These are phyloP conservation scores for Candida adriatica DNA, from an alignment of 805 yeast species.

Conservation along the genomic window DNA sequence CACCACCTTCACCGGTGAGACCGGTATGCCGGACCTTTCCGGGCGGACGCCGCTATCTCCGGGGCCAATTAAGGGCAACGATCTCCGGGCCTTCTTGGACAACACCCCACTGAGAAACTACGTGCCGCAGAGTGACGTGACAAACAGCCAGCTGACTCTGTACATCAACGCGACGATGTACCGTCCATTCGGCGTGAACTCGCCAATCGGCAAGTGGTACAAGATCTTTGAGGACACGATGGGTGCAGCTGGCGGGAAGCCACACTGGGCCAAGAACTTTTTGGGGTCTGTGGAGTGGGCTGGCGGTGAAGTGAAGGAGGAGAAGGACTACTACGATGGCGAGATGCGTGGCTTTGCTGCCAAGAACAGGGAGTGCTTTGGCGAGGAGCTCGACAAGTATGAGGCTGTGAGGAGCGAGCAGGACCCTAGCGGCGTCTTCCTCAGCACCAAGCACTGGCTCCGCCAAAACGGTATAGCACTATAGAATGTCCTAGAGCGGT, in stretches of 20 bases:
- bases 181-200: slow-evolving; percentile 78
- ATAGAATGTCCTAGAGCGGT: too few relatives aligned
- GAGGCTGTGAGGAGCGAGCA: slow-evolving; percentile 55
- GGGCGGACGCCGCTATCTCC: slow-evolving; percentile 45
- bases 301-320: slow-evolving; percentile 23
- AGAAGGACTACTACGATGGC: slow-evolving; percentile 43
- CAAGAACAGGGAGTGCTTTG: slow-evolving; percentile 72
- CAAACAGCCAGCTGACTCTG: slow-evolving; percentile 73
- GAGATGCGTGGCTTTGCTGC: slow-evolving; percentile 77
- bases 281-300: slow-evolving; percentile 45
- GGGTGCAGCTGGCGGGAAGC: slow-evolving; percentile 79
- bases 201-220: slow-evolving; percentile 77
- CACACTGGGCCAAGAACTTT: slow-evolving; percentile 98
- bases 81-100: slow-evolving; percentile 74
- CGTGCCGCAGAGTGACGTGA: slow-evolving; percentile 37
- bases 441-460: slow-evolving; percentile 77
- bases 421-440: slow-evolving; percentile 80
- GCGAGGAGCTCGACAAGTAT: slow-evolving; percentile 56
- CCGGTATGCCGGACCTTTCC: slow-evolving; percentile 39
- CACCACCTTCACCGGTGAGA: slow-evolving; percentile 40
- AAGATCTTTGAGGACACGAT: slow-evolving; percentile 73
- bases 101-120: slow-evolving; percentile 64
- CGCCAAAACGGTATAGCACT: slow-evolving; percentile 60
- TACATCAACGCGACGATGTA: slow-evolving; percentile 93
- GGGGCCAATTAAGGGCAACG: slow-evolving; percentile 85